These are phyloP conservation scores for Malus hybrid DNA, from an alignment of 331 rosid species.

Conservation along the genomic window DNA sequence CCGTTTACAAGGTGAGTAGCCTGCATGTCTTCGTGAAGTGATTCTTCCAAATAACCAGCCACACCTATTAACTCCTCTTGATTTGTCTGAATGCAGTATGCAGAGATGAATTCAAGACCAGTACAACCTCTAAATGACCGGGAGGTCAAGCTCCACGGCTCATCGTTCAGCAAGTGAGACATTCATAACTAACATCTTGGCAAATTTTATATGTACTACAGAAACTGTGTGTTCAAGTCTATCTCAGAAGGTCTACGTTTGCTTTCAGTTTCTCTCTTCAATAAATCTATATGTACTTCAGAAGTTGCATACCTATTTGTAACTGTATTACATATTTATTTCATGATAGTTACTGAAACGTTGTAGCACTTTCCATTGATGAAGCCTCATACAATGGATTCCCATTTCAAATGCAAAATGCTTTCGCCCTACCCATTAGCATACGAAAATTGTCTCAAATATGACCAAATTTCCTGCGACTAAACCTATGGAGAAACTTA, in stretches of 20 bases:
- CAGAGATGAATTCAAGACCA: constrained; percentile 43
- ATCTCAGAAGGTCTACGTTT: background rate
- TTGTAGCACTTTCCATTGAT: background rate
- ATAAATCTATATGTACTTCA: background rate
- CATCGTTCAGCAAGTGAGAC: background rate
- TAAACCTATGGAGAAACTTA: background rate
- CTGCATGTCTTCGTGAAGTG: background rate
- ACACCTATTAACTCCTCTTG: background rate
- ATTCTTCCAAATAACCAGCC: background rate
- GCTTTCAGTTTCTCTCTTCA: background rate
- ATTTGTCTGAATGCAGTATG: constrained; percentile 25
- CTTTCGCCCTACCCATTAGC: background rate
- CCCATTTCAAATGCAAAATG: background rate
- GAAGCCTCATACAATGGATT: background rate
- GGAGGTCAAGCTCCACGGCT: constrained; percentile 16
- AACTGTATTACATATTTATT: background rate
- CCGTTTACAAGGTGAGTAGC: constrained; percentile 48
- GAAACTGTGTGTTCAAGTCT: background rate
- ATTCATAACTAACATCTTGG: too few species aligned
- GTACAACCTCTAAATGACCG: constrained; percentile 31
- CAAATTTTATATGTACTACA: background rate
- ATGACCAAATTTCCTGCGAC: background rate
- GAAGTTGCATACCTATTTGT: background rate
- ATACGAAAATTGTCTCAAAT: background rate
- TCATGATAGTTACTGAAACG: background rate